Base-by-base conservation (phyloP, 345 rosid genomes). In the Lenwebbia sp. region DNA sequence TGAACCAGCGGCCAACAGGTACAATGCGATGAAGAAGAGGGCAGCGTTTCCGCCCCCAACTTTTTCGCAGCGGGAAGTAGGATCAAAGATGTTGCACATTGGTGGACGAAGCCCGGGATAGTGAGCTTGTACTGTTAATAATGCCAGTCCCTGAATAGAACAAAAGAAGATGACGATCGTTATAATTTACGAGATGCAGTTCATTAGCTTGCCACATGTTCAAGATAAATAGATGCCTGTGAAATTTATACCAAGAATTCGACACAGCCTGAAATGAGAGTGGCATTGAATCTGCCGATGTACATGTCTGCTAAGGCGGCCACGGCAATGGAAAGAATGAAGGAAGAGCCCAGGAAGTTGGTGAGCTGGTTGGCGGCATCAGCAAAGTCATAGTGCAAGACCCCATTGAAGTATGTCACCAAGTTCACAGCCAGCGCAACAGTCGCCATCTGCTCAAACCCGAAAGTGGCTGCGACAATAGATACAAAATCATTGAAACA, bases 321-420 rank as follows among this genome's bases (percentile, higher is more conserved):
- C 54, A 88, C 91, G 11, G 89, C 40, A 41, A 94, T 88, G 78
- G 91, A 85, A 84, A 93, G 90, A 70, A 94, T 87, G 90, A 84
- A 90, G 85, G 91, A 13, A 74, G 88, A 85, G 15, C 94, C 96
- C 92, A 89, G 85, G 84, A 70, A 92, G 89, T 93, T 94, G 85
- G 96, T 94, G 57, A 94, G 86, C 62, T 89, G 87, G 78, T 91
- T 94, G 58, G 94, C 95, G 10, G 94, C 91, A 78, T 93, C 94
- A 6, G 95, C 89, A 37, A 91, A n/a, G n/a, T 88, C 90, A 62
- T 91, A 88, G 87, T 93, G 95, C 92, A 93, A 85, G 62, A 88
- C 58, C 19, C 91, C 89, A 82, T 81, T 90, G 92, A 93, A 91
- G 50, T 92, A 93, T 21, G 92, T 91, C 88, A 92, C 89, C 87